Evolutionary conservation across 345 rosid species (phyloP).

Genomic region (Camelina sativa): DNA sequence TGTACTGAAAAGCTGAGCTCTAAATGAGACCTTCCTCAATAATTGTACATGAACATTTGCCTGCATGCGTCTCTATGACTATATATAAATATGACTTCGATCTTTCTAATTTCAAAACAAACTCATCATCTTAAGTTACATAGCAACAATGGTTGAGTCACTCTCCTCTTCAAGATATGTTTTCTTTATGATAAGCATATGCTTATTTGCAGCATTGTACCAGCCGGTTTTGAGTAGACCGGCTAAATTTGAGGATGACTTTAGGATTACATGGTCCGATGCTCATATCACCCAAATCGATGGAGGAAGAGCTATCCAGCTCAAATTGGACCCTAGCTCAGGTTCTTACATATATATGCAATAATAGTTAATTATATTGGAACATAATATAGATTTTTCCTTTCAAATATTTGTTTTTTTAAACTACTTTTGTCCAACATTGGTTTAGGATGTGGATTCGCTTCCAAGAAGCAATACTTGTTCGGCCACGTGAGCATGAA

Average conservation of each 20-base stretch:
- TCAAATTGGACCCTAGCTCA: constrained; percentile 77
- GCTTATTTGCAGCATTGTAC: constrained; percentile 39
- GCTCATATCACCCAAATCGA: constrained; percentile 71
- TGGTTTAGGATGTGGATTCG: constrained; percentile 81
- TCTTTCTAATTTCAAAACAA: constrained; percentile 19
- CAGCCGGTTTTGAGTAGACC: constrained; percentile 53
- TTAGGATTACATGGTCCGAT: constrained; percentile 78
- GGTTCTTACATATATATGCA: constrained; percentile 46
- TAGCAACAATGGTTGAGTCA: constrained; percentile 27
- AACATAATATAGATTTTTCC: neutral
- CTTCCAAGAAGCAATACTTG: constrained; percentile 72
- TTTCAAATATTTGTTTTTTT: no score
- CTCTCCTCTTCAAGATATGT: constrained; percentile 32
- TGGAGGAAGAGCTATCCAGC: constrained; percentile 83
- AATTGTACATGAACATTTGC: constrained; percentile 6
- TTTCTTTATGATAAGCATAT: constrained; percentile 23
- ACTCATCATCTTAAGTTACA: constrained; percentile 23
- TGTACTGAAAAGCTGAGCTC: constrained; percentile 43
- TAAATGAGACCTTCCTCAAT: constrained; percentile 32
- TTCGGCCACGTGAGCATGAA: constrained; percentile 89
- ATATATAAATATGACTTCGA: constrained; percentile 25
- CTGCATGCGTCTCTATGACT: neutral
- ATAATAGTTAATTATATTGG: neutral
- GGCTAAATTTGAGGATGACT: constrained; percentile 71
- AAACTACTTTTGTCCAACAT: neutral